Evolutionary conservation across 2,329 filamentous ascomycete genomes (phyloP).

Genomic region (Penicillium concentricum): DNA sequence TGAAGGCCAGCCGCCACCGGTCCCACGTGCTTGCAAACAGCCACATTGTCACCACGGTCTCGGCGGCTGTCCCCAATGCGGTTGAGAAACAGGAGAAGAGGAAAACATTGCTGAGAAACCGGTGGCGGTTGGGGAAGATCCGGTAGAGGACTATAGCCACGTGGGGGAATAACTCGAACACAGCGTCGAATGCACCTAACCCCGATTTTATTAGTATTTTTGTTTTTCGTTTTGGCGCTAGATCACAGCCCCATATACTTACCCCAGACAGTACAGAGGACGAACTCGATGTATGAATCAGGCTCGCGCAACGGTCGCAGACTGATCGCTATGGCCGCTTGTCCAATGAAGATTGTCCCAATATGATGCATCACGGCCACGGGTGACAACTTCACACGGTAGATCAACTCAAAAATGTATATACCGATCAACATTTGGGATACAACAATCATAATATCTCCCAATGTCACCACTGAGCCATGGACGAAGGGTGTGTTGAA

Average conservation of each 20-base stretch:
- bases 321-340: conserved; percentile 44
- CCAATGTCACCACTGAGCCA: conserved; percentile 36
- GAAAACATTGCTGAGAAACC: conserved; percentile 43
- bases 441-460: conserved; percentile 42
- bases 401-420: conserved; percentile 50
- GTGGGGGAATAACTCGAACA: conserved; percentile 50
- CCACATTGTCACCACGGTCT: conserved; percentile 47
- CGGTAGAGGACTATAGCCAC: conserved; percentile 49
- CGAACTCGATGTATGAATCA: conserved; percentile 39
- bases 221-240: background rate
- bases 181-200: conserved; percentile 47
- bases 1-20: conserved; percentile 46
- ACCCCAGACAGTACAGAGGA: conserved; percentile 44
- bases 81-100: conserved; percentile 38
- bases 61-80: conserved; percentile 39
- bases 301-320: conserved; percentile 25
- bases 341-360: conserved; percentile 43
- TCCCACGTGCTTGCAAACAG: conserved; percentile 46
- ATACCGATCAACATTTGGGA: conserved; percentile 47
- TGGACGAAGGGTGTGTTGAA: conserved; percentile 34
- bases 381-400: conserved; percentile 42
- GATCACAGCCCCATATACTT: conserved; percentile 3
- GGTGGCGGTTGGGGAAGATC: conserved; percentile 38
- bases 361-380: conserved; percentile 46
- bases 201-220: background rate